Conservation (phyloP, 768 basidiomycete species). For the Cystobasidium ongulense region DNA sequence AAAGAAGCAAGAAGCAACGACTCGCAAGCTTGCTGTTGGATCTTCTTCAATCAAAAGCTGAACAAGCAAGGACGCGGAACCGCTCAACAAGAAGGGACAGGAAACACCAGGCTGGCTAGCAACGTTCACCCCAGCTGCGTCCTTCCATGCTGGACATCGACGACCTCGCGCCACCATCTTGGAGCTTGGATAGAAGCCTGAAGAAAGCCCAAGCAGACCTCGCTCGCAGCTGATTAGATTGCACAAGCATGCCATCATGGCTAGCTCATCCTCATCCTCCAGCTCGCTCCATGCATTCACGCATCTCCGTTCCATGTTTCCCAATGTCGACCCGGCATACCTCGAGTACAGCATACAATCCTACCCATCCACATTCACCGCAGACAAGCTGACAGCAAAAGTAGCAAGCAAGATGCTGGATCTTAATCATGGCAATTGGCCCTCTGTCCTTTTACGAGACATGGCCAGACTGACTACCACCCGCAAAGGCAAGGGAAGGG, state of each 20-base stretch:
- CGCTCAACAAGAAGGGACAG: no score
- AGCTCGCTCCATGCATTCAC: not conserved
- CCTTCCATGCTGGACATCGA: no score
- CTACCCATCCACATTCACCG: not conserved
- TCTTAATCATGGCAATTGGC: slow-evolving; percentile 18
- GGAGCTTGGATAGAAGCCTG: not conserved
- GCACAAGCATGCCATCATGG: not conserved
- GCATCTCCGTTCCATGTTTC: slow-evolving; percentile 15
- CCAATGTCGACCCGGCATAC: slow-evolving; percentile 11
- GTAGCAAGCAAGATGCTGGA: slow-evolving; percentile 18
- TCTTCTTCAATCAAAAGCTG: no score
- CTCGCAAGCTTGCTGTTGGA: no score
- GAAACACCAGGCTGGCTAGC: no score
- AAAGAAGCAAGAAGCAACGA: no score
- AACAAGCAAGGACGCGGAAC: no score
- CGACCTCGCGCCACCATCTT: not conserved
- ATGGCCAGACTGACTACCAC: not conserved
- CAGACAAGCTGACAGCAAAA: not conserved
- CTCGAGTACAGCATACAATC: not conserved
- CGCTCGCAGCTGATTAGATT: not conserved
- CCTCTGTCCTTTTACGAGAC: slow-evolving; percentile 11
- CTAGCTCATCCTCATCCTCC: not conserved
- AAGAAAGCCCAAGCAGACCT: no score
- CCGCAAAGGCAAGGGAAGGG: slow-evolving; percentile 5
- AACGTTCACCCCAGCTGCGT: no score